phyloP scores from a whole-genome alignment of 192 early-diverging fungal species.

The Haplosporangium gracile region DNA sequence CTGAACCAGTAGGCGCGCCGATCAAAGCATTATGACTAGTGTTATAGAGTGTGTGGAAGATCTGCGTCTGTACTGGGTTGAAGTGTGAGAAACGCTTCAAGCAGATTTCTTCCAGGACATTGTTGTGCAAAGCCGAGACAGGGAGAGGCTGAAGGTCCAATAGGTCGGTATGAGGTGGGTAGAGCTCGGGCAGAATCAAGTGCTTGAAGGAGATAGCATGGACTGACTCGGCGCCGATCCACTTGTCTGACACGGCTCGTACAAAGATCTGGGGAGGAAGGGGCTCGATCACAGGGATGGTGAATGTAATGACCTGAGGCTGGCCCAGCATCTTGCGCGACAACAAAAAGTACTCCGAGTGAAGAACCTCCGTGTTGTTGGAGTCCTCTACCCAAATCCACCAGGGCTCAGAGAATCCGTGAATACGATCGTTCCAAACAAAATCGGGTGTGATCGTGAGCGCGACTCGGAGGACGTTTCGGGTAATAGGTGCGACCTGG shows the following conservation, averaged over 20 bases:
- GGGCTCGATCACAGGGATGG: slow-evolving; percentile 93
- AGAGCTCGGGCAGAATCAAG: slow-evolving; percentile 88
- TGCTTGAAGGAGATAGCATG: slow-evolving; percentile 92
- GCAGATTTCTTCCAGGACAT: slow-evolving; percentile 90
- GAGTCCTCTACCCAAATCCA: slow-evolving; percentile 98
- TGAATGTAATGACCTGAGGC: slow-evolving; percentile 82
- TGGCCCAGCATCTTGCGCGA: slow-evolving; percentile 76
- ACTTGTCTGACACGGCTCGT: slow-evolving; percentile 94
- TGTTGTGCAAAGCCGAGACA: slow-evolving; percentile 84
- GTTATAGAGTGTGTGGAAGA: slow-evolving; percentile 97
- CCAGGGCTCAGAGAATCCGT: slow-evolving; percentile 92
- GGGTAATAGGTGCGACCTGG: slow-evolving; percentile 92
- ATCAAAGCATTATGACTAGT: slow-evolving; percentile 88
- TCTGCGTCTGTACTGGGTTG: slow-evolving; percentile 98
- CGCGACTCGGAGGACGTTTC: slow-evolving; percentile 88
- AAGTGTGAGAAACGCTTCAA: slow-evolving; percentile 90
- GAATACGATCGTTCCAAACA: slow-evolving; percentile 94
- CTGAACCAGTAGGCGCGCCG: slow-evolving; percentile 98
- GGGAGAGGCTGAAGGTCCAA: slow-evolving; percentile 95
- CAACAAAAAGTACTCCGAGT: slow-evolving; percentile 93
- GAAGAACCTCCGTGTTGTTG: slow-evolving; percentile 90
- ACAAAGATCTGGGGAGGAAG: slow-evolving; percentile 93
- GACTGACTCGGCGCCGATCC: slow-evolving; percentile 92
- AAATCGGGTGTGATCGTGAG: slow-evolving; percentile 88
- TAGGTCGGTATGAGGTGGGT: slow-evolving; percentile 91